Base-by-base conservation (phyloP, 2,329 filamentous ascomycete genomes). In the Fonsecaea multimorphosa region DNA sequence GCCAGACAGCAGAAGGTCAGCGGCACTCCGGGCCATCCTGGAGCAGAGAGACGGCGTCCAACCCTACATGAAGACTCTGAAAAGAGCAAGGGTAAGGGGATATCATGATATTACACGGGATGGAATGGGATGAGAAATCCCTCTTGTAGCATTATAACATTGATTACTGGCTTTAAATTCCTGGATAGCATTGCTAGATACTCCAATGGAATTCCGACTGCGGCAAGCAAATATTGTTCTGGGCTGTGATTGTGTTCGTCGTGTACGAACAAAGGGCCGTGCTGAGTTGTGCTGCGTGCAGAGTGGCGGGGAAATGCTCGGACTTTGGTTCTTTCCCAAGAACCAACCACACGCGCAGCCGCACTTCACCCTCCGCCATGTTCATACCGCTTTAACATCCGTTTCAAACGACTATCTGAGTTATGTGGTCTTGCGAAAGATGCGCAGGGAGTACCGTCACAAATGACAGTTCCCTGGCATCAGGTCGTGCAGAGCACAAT, bases 1-100 rank as follows among this genome's bases (percentile, higher is more conserved):
- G 91, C 92, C 63, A 90, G 93, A 68, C 92, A 94, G 72, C 93
- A 97, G 75, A 96, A 96, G 80, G 85, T 78, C 51, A 73, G 75
- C 12, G 72, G 74, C n/a, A 75, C 77, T 58, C 67, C 74, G 12
- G 72, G 74, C 52, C 74, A 75, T 14, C 55, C 63, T 29, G 76
- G 76, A 38, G 69, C 72, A 32, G 79, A 81, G 68, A 78, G 79
- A 70, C 79, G 81, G 67, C 77, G 81, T 62, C 70, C 73, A 64
- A 77, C 77, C 38, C 73, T 76, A 61, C 76, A 78, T 68, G 81
- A 83, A 56, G 81, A 83, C 58, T 74, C 77, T 49, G 73, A 74
- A 53, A 75, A 74, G 31, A 80, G 80, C 63, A 80, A 80, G 73
- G 75, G 74, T 62, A 82, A 80, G 72, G 73, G 70, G 54, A 65